Evolutionary conservation across 1,139 yeast species (phyloP).

Genomic region (Citeromyces siamensis): DNA sequence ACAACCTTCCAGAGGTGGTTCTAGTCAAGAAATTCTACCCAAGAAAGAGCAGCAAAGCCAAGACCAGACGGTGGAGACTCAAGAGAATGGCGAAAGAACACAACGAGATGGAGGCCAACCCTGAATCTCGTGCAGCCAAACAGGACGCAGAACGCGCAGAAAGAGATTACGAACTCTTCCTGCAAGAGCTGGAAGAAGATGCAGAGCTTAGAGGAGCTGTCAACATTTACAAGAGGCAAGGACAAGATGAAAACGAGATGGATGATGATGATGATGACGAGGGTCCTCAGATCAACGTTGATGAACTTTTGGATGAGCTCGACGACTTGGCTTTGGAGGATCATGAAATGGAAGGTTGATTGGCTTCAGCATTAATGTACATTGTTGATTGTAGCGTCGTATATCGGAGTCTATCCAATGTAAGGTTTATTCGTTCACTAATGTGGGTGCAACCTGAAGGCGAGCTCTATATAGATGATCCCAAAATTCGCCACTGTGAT

Average conservation of each 20-base stretch:
- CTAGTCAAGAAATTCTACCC: slow-evolving; percentile 86
- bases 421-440: no score
- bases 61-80: slow-evolving; percentile 88
- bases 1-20: slow-evolving; percentile 76
- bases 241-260: slow-evolving; percentile 18
- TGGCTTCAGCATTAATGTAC: no score
- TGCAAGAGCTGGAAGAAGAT: slow-evolving; percentile 97
- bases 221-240: slow-evolving; percentile 57
- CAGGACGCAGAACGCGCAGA: slow-evolving; percentile 90
- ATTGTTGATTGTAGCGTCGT: no score
- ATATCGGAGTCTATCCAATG: no score
- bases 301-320: slow-evolving; percentile 80
- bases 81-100: slow-evolving; percentile 98
- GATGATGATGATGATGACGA: slow-evolving; percentile 53
- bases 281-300: slow-evolving; percentile 67
- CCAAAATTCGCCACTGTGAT: no score
- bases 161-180: slow-evolving; percentile 88
- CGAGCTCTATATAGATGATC: no score
- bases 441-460: no score
- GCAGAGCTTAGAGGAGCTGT: slow-evolving; percentile 86
- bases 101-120: slow-evolving; percentile 73
- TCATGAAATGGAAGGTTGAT: neutral
- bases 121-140: slow-evolving; percentile 61
- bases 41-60: slow-evolving; percentile 63
- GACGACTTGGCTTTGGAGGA: slow-evolving; percentile 83